Evolutionary conservation across 306 rosid species (phyloP).

Genomic region (Amphicarpaea edgeworthii): DNA sequence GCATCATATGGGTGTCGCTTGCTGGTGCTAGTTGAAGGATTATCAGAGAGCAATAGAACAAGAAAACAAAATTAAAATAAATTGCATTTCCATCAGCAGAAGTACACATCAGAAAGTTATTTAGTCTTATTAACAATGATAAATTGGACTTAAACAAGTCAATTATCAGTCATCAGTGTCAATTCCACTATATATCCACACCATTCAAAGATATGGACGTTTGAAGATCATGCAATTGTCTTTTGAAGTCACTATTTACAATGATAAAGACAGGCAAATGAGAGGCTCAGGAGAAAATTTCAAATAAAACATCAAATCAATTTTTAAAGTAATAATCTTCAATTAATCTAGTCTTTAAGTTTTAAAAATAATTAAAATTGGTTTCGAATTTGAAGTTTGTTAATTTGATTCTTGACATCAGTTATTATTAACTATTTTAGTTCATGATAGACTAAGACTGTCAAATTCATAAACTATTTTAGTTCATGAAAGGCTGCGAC

Average conservation of each 20-base stretch:
- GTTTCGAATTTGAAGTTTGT: not conserved
- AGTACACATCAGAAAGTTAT: not conserved
- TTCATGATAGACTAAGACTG: not conserved
- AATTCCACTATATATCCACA: not conserved
- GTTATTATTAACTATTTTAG: not conserved
- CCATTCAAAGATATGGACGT: not conserved
- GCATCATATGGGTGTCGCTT: not conserved
- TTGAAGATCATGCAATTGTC: not conserved
- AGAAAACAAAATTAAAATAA: constrained; percentile 4
- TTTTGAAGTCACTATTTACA: not conserved
- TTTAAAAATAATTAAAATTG: not conserved
- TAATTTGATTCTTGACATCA: not conserved
- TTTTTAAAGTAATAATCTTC: not conserved
- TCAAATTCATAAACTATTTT: no score
- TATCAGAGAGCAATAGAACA: not conserved
- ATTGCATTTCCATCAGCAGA: not conserved
- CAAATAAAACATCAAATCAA: not conserved
- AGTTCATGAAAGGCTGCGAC: no score
- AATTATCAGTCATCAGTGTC: not conserved
- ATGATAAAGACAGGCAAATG: not conserved
- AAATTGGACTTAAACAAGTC: not conserved
- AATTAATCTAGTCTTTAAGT: not conserved
- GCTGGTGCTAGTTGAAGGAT: constrained; percentile 1
- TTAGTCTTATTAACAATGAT: not conserved
- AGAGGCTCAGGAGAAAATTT: not conserved